These are phyloP conservation scores for Globisporangium echinulatum DNA, from an alignment of 352 stramenopile genomes.

Conservation along the genomic window DNA sequence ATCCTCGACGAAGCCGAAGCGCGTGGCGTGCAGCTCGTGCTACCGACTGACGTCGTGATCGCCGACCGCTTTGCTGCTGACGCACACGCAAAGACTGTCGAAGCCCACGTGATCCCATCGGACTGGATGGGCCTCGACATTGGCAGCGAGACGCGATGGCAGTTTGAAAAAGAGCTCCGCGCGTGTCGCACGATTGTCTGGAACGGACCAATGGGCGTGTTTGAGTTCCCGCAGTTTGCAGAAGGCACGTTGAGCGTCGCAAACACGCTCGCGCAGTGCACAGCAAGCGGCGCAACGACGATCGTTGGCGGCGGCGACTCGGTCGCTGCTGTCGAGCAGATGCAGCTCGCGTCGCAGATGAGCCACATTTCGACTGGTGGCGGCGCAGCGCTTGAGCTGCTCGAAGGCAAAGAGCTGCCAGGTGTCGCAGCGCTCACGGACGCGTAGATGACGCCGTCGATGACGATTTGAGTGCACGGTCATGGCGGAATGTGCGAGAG, in stretches of 20 bases:
- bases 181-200: conserved; percentile 92
- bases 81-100: conserved; percentile 48
- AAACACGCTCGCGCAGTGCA: conserved; percentile 88
- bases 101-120: conserved; percentile 86
- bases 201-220: conserved; percentile 97
- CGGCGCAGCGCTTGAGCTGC: conserved; percentile 96
- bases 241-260: conserved; percentile 92
- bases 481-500: too few species aligned
- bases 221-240: conserved; percentile 96
- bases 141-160: conserved; percentile 43
- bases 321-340: conserved; percentile 93
- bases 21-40: conserved; percentile 85
- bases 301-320: conserved; percentile 95
- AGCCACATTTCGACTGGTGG: conserved; percentile 98
- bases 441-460: conserved; percentile 16
- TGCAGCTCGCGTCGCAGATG: conserved; percentile 89
- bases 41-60: conserved; percentile 93
- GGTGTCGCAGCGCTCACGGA: conserved; percentile 93
- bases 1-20: conserved; percentile 86
- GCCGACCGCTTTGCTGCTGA: conserved; percentile 85
- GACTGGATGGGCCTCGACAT: conserved; percentile 95
- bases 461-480: too few species aligned
- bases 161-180: conserved; percentile 81
- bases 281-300: conserved; percentile 70
- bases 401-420: conserved; percentile 97